Conservation (phyloP, 2,329 filamentous ascomycete species). For the Clarireedia monteithiana region DNA sequence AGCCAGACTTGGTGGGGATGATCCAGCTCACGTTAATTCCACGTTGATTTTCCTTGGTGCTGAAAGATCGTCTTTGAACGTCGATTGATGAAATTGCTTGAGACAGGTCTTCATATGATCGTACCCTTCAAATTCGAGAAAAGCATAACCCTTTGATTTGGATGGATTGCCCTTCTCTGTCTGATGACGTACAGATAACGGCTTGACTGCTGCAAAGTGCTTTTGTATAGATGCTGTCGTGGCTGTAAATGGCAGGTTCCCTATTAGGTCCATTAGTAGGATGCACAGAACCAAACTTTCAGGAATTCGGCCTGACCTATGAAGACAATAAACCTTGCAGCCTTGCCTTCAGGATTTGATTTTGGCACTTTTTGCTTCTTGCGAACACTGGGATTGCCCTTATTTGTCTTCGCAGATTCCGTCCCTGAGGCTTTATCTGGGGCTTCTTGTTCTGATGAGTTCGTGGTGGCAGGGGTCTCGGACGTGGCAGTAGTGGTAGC, state of each 20-base stretch:
- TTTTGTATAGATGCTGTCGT: slow-evolving; percentile 59
- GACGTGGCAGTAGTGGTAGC: slow-evolving; percentile 10
- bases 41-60: slow-evolving; percentile 76
- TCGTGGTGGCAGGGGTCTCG: background rate
- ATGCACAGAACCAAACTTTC: too few relatives aligned
- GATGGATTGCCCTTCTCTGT: slow-evolving; percentile 55
- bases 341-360: slow-evolving; percentile 15
- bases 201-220: slow-evolving; percentile 73
- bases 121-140: slow-evolving; percentile 81
- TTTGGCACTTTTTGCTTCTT: slow-evolving; percentile 24
- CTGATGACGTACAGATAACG: slow-evolving; percentile 63
- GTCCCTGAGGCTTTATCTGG: background rate
- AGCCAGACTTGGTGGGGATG: background rate
- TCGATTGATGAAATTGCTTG: slow-evolving; percentile 81
- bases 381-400: slow-evolving; percentile 15
- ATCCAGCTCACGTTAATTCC: slow-evolving; percentile 66
- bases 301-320: slow-evolving; percentile 44
- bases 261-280: slow-evolving; percentile 31
- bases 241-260: slow-evolving; percentile 83
- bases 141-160: slow-evolving; percentile 70
- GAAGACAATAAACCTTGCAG: slow-evolving; percentile 66
- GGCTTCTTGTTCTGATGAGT: background rate
- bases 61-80: slow-evolving; percentile 52
- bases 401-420: slow-evolving; percentile 28
- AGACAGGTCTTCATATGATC: slow-evolving; percentile 90